Percentiles rank a stretch among this genome's conserved stretches.
Evolutionary conservation across 176 grass and related monocot species (phyloP).

Genomic region (Eleusine indica): DNA sequence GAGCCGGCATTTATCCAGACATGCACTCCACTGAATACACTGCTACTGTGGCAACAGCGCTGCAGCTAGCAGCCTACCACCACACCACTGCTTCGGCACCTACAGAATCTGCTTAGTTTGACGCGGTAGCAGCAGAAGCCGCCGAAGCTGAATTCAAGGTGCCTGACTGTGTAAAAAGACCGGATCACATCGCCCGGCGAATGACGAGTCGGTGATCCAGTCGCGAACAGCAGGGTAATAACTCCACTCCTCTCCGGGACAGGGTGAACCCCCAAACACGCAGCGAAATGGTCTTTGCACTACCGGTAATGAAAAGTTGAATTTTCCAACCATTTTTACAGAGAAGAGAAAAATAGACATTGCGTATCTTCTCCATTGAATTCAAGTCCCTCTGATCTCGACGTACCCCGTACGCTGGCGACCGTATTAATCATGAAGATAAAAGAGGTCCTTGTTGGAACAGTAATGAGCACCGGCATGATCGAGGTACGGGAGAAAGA

Average conservation of each 20-base stretch:
- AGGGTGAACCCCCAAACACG: too few species aligned
- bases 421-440: not conserved
- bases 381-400: not conserved
- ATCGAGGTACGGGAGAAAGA: not conserved
- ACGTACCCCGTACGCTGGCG: not conserved
- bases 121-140: not conserved
- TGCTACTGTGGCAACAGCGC: not conserved
- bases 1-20: not conserved
- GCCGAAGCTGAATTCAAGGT: conserved; percentile 27
- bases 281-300: too few species aligned
- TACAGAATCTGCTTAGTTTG: conserved; percentile 14
- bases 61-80: not conserved
- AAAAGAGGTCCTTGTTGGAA: not conserved
- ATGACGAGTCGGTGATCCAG: not conserved
- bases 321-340: not conserved
- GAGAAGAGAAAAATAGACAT: not conserved
- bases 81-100: too few species aligned
- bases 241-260: too few species aligned
- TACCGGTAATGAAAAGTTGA: not conserved
- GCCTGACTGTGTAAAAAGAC: not conserved
- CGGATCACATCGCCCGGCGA: not conserved
- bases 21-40: not conserved
- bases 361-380: conserved; percentile 24
- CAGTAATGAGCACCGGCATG: not conserved
- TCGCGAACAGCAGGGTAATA: not conserved